Percentiles rank a stretch among this genome's conserved stretches.
phyloP scores from a whole-genome alignment of 2,329 filamentous ascomycete genomes.

The Beauveria pseudobassiana region DNA sequence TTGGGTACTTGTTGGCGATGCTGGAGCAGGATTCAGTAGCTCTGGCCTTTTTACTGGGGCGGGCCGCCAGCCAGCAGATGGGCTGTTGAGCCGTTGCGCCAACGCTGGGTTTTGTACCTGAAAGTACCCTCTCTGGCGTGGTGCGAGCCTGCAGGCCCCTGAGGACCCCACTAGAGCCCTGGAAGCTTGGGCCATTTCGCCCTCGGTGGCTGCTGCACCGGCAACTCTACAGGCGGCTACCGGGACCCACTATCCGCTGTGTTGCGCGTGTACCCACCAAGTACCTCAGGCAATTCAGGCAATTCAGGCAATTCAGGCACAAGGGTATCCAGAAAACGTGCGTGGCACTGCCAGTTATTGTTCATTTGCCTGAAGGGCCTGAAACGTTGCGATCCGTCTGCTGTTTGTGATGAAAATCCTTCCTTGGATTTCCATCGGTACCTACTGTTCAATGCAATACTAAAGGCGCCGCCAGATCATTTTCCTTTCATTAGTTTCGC shows the following conservation, averaged over 20 bases:
- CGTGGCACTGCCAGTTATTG: neutral
- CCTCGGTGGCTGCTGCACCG: neutral
- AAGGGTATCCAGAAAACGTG: neutral
- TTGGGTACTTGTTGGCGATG: neutral
- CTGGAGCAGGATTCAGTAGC: neutral
- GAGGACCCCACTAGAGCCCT: neutral
- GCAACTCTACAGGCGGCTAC: neutral
- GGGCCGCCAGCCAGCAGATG: neutral
- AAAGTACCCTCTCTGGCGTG: neutral
- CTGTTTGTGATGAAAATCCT: neutral
- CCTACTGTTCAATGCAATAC: neutral
- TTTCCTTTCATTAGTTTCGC: neutral
- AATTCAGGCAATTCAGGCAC: neutral
- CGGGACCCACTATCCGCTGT: neutral
- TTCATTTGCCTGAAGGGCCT: neutral
- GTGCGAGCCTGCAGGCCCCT: neutral
- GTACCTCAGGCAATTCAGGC: neutral
- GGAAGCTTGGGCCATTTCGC: neutral
- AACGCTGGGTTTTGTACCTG: neutral
- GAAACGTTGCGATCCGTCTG: slow-evolving; percentile 7
- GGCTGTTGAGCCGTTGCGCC: neutral
- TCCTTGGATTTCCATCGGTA: neutral
- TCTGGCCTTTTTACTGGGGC: neutral
- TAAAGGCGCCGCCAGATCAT: neutral
- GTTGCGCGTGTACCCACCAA: neutral